A percentile compares a stretch with the other conserved stretches of the same genome.
phyloP scores from a whole-genome alignment of 164 flowering plant species.

The Protea cynaroides region DNA sequence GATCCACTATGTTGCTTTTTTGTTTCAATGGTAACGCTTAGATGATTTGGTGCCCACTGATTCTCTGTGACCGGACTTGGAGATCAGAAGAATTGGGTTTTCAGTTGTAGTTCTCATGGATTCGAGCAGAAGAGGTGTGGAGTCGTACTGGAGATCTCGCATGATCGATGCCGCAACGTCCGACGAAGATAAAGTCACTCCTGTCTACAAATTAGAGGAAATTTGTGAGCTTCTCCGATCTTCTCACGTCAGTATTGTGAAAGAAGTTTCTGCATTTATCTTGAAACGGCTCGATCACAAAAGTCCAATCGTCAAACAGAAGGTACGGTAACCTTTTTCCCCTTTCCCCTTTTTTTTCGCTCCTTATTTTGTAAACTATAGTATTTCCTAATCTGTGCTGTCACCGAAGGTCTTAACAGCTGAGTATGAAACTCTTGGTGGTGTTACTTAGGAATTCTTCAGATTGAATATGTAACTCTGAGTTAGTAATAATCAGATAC shows the following conservation, averaged over 20 bases:
- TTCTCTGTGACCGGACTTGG: neutral
- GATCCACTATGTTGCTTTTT: neutral
- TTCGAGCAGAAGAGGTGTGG: slow-evolving; percentile 92
- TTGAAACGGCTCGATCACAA: slow-evolving; percentile 85
- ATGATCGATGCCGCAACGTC: slow-evolving; percentile 83
- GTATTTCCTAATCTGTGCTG: neutral
- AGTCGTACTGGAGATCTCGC: slow-evolving; percentile 92
- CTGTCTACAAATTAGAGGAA: slow-evolving; percentile 89
- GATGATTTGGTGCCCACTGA: neutral
- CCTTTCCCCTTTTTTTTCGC: neutral
- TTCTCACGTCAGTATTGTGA: slow-evolving; percentile 72
- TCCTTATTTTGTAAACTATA: neutral
- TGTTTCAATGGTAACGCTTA: neutral
- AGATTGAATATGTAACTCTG: neutral
- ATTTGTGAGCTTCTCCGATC: slow-evolving; percentile 81
- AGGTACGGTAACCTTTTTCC: slow-evolving; percentile 33
- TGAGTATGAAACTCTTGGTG: neutral
- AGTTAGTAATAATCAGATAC: neutral
- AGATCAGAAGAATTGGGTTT: neutral
- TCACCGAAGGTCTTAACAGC: neutral
- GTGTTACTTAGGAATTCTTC: neutral
- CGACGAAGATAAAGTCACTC: slow-evolving; percentile 89
- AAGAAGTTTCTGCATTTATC: slow-evolving; percentile 76
- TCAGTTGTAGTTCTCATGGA: slow-evolving; percentile 38
- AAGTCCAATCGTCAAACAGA: slow-evolving; percentile 88